These are phyloP conservation scores for Pachyrhizus erosus DNA, from an alignment of 306 rosid species.

Conservation along the genomic window DNA sequence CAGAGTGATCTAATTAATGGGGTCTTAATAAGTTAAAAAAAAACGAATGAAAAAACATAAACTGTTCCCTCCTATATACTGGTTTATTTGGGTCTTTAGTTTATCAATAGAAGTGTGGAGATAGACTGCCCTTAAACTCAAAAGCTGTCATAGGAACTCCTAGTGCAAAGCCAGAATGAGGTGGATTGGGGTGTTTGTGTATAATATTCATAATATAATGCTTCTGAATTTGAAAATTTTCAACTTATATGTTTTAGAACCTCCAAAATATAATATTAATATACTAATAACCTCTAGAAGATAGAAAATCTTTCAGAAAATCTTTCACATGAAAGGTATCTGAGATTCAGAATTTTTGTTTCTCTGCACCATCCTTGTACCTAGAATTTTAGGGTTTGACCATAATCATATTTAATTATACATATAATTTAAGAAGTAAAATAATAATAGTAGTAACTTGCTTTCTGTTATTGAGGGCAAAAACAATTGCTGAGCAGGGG, in stretches of 20 bases:
- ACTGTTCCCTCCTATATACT: not conserved
- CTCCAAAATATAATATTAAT: slow-evolving; percentile 2
- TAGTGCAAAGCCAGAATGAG: slow-evolving; percentile 30
- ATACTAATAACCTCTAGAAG: not conserved
- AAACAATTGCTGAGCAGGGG: slow-evolving; percentile 32
- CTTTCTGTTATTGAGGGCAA: slow-evolving; percentile 35
- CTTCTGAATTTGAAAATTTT: slow-evolving; percentile 16
- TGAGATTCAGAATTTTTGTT: slow-evolving; percentile 34
- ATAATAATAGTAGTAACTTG: slow-evolving; percentile 3
- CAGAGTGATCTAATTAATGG: slow-evolving; percentile 34
- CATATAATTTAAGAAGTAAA: slow-evolving; percentile 14
- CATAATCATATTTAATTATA: not conserved
- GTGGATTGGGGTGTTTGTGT: not conserved
- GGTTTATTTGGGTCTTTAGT: slow-evolving; percentile 26
- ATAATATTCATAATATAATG: slow-evolving; percentile 21
- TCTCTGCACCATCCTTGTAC: slow-evolving; percentile 26
- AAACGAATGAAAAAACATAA: not conserved
- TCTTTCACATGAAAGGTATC: slow-evolving; percentile 26
- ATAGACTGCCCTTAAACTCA: not conserved
- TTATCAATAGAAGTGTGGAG: slow-evolving; percentile 17
- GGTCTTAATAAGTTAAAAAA: slow-evolving; percentile 28
- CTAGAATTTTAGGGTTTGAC: slow-evolving; percentile 54
- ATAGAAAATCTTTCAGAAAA: slow-evolving; percentile 38
- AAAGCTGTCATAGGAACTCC: slow-evolving; percentile 35
- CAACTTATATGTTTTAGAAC: not conserved